Evolutionary conservation across 345 rosid genomes (phyloP).

Genomic region (Jatropha curcas): DNA sequence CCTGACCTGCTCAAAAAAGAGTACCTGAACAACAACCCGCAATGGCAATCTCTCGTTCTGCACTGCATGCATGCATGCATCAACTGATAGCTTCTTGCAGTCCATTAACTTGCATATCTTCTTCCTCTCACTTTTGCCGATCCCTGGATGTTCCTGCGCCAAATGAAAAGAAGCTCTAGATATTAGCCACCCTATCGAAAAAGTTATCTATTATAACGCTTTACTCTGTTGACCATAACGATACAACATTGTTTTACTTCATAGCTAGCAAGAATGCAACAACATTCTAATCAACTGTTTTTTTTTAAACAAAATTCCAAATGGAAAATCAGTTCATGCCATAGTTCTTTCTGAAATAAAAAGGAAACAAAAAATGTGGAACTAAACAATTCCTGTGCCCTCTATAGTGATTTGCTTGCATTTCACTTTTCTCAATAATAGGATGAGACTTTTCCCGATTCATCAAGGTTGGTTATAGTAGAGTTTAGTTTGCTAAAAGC

Average conservation of each 20-base stretch:
- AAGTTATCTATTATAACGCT: neutral
- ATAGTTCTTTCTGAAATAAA: neutral
- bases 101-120: constrained; percentile 86
- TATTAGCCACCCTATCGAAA: neutral
- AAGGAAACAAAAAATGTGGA: neutral
- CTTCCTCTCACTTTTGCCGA: constrained; percentile 80
- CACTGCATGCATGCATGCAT: constrained; percentile 83
- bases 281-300: neutral
- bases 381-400: neutral
- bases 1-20: constrained; percentile 81
- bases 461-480: neutral
- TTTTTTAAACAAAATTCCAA: neutral
- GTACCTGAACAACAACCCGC: constrained; percentile 78
- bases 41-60: constrained; percentile 82
- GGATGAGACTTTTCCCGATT: neutral
- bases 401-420: neutral
- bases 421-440: no score
- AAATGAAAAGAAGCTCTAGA: neutral
- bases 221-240: no score
- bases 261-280: neutral
- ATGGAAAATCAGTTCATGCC: neutral
- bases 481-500: no score
- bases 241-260: neutral
- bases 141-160: constrained; percentile 68
- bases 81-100: constrained; percentile 79